A percentile compares a stretch with the other conserved stretches of the same genome.
Evolutionary conservation across 2,329 filamentous ascomycete species (phyloP).

Genomic region (Venturia pyrina): DNA sequence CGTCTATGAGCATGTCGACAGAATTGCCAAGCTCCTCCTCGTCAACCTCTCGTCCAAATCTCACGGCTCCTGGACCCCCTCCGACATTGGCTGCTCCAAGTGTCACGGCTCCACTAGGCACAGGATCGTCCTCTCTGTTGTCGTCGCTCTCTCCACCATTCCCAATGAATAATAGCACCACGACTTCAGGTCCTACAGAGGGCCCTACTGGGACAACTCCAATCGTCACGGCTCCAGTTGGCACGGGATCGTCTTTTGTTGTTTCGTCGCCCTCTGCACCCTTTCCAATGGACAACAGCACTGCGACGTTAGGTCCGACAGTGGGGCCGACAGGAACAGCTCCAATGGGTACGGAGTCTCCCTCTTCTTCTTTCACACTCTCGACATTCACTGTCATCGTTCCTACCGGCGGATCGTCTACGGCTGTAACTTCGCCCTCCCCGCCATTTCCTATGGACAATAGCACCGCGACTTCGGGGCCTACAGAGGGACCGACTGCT

Average conservation of each 20-base stretch:
- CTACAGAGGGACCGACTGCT: too few relatives aligned
- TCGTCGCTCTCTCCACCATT: not conserved
- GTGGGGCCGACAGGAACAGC: not conserved
- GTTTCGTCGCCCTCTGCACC: not conserved
- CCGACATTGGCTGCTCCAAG: not conserved
- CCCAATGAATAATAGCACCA: not conserved
- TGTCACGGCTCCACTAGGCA: not conserved
- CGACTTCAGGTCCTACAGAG: not conserved
- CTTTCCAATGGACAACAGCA: not conserved
- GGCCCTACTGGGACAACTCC: not conserved
- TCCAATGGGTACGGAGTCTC: too few relatives aligned
- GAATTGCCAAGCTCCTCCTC: not conserved
- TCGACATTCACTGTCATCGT: too few relatives aligned
- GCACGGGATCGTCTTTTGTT: not conserved
- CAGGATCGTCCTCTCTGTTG: not conserved
- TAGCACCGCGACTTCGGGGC: too few relatives aligned
- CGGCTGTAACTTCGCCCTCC: too few relatives aligned
- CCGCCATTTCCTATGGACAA: too few relatives aligned
- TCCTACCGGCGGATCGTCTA: too few relatives aligned
- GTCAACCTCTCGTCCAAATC: not conserved
- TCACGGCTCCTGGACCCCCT: not conserved
- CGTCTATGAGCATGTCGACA: not conserved
- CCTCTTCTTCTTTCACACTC: too few relatives aligned
- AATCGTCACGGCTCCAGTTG: not conserved
- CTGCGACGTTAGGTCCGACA: not conserved